Evolutionary conservation across 768 basidiomycete species (phyloP), one percentile per base, ranked within the genome.

Genomic region (Kwoniella dejecticola): DNA sequence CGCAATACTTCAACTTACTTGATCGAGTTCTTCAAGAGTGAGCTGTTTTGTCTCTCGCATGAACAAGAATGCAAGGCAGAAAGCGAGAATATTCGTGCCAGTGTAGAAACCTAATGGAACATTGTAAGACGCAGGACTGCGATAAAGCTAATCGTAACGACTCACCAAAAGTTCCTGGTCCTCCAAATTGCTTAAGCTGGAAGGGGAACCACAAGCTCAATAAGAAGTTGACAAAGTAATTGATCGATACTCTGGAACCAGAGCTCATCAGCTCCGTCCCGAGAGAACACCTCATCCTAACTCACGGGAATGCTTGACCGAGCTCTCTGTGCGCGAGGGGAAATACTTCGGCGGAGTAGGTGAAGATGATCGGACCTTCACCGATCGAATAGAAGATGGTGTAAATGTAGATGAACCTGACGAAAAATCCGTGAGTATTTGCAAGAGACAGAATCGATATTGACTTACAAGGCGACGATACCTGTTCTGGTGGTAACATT

Each of bases 291-390:
- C 60, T 47, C 57, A 59, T 63, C 61, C 69, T 64, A 60, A 44
- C 44, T 30, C 66, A 48, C 19, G 46, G 42, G 41, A 42, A 17
- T 52, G 84, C 83, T 88, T 90, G 89, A 42, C 88, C 89, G 80
- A 88, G 83, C 69, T 90, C 89, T 72, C 90, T 83, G 60, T 89
- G 85, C 31, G 88, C 88, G 42, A 91, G 82, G 4, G 91, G 91
- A 85, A 90, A 96, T 15, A 89, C 91, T 77, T 95, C 92, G 3
- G 91, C 91, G 3, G 90, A 91, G 75, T 93, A 94, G 40, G 67
- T 68, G 69, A 75, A 94, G 0, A 92, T 90, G 17, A 95, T 90
- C 15, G 91, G 91, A 0, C 91, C 91, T 81, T 91, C 91, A 19
- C 70, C 70, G 19, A 72, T 47, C 1, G 60, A 75, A 52, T 78